A percentile compares a stretch with the other conserved stretches of the same genome.
These are phyloP conservation scores for Coemansia sp. DNA, from an alignment of 192 early-diverging fungal genomes.

Conservation along the genomic window DNA sequence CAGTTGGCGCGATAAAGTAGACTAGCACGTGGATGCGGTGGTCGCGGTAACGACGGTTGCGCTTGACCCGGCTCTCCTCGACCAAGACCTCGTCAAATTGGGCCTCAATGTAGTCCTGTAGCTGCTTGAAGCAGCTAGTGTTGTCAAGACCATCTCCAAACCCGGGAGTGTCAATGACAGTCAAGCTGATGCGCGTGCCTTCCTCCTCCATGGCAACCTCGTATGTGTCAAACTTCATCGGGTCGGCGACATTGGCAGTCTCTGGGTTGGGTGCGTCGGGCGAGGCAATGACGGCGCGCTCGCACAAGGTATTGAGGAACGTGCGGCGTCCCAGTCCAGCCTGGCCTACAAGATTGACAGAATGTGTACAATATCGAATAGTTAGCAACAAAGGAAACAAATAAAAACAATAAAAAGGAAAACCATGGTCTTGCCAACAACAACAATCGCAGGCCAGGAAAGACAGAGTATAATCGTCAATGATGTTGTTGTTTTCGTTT, in stretches of 20 bases:
- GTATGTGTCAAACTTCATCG: conserved; percentile 86
- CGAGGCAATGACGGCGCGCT: conserved; percentile 71
- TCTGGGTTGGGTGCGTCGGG: conserved; percentile 68
- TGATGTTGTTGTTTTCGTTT: conserved; percentile 7
- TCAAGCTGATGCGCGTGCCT: conserved; percentile 94
- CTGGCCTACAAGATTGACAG: conserved; percentile 24
- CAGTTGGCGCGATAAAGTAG: conserved; percentile 98
- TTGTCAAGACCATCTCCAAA: conserved; percentile 98
- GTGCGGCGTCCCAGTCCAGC: conserved; percentile 96
- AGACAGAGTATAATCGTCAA: not conserved
- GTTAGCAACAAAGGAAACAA: not conserved
- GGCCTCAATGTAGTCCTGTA: conserved; percentile 90
- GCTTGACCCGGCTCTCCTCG: conserved; percentile 84
- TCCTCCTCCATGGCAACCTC: conserved; percentile 98
- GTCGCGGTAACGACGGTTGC: conserved; percentile 89
- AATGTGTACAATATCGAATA: conserved; percentile 1
- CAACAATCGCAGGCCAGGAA: conserved; percentile 8
- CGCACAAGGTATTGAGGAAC: conserved; percentile 98
- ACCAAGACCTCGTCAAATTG: conserved; percentile 96
- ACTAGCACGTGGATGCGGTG: conserved; percentile 94
- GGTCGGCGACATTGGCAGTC: conserved; percentile 79
- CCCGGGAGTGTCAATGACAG: conserved; percentile 98
- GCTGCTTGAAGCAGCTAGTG: conserved; percentile 87
- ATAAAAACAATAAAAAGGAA: conserved; percentile 2
- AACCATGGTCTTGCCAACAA: conserved; percentile 23